phyloP scores from a whole-genome alignment of 2,329 filamentous ascomycete genomes.

The Arthrobotrys musiformis region DNA sequence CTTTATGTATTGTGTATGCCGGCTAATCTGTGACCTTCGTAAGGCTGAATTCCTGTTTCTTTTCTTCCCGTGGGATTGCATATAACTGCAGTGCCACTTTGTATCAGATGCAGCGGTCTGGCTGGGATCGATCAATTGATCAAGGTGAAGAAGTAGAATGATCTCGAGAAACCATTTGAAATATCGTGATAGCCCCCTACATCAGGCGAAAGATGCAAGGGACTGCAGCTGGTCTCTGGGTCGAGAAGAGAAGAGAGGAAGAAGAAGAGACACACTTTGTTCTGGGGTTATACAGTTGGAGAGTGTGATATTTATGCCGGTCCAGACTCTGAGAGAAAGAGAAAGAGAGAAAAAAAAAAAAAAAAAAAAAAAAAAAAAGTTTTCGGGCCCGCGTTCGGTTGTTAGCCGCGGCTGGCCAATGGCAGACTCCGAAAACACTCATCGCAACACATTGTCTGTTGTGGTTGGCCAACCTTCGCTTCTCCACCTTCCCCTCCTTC shows the following conservation, averaged over 20 bases:
- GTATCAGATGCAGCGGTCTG: not conserved
- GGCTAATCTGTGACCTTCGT: not conserved
- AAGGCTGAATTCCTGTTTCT: constrained; percentile 1
- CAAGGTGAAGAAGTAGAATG: constrained; percentile 19
- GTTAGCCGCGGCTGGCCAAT: constrained; percentile 25
- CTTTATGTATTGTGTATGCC: constrained; percentile 1
- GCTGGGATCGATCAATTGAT: constrained; percentile 34
- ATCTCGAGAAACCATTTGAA: constrained; percentile 47
- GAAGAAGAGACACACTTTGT: constrained; percentile 17
- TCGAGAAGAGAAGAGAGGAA: not conserved
- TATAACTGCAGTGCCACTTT: constrained; percentile 20
- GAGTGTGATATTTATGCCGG: constrained; percentile 3
- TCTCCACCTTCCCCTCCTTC: constrained; percentile 15
- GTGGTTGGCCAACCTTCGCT: constrained; percentile 3
- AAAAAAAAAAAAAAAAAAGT: constrained; percentile 35
- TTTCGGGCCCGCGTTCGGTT: constrained; percentile 25
- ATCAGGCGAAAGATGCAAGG: constrained; percentile 36
- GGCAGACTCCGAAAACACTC: constrained; percentile 4
- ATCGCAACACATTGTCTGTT: constrained; percentile 39
- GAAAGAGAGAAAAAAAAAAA: not conserved
- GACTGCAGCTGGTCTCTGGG: not conserved
- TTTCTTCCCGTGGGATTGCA: not conserved
- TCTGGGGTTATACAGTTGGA: constrained; percentile 4
- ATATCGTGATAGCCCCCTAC: constrained; percentile 20
- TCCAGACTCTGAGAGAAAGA: not conserved